phyloP scores from a whole-genome alignment of 371 early-diverging fungal species.

The Syncephalastrum monosporum region DNA sequence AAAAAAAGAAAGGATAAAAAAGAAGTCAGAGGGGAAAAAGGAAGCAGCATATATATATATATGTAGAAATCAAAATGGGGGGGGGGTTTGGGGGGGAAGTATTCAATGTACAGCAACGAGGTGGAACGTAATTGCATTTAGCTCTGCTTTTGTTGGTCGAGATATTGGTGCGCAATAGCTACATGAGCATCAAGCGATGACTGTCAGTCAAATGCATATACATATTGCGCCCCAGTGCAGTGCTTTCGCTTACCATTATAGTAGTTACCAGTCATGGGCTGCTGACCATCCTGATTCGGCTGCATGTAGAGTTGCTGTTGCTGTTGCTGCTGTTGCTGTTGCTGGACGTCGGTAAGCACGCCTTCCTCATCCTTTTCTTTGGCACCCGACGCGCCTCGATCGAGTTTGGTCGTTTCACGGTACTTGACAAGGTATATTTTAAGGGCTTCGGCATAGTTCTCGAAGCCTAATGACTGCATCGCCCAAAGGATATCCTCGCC shows the following conservation, averaged over 20 bases:
- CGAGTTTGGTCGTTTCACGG: conserved; percentile 74
- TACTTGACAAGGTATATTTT: conserved; percentile 92
- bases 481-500: conserved; percentile 99
- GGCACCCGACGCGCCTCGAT: conserved; percentile 45
- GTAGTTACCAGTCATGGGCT: conserved; percentile 12
- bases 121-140: conserved; percentile 10
- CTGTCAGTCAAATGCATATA: no score
- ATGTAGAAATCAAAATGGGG: neutral
- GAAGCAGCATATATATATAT: conserved; percentile 3
- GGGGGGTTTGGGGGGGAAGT: no score
- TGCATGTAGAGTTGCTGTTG: conserved; percentile 13
- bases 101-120: conserved; percentile 1
- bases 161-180: no score
- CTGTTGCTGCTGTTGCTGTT: conserved; percentile 26
- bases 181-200: no score
- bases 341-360: conserved; percentile 6
- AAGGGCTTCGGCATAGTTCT: conserved; percentile 95
- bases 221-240: conserved; percentile 22
- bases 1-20: conserved; percentile 1
- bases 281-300: conserved; percentile 12
- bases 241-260: conserved; percentile 29
- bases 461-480: conserved; percentile 98
- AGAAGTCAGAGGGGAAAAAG: neutral
- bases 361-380: conserved; percentile 54
- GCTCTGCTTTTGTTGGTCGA: conserved; percentile 13